Evolutionary conservation across 2,329 filamentous ascomycete genomes (phyloP).

Genomic region (Celoporthe dispersa): DNA sequence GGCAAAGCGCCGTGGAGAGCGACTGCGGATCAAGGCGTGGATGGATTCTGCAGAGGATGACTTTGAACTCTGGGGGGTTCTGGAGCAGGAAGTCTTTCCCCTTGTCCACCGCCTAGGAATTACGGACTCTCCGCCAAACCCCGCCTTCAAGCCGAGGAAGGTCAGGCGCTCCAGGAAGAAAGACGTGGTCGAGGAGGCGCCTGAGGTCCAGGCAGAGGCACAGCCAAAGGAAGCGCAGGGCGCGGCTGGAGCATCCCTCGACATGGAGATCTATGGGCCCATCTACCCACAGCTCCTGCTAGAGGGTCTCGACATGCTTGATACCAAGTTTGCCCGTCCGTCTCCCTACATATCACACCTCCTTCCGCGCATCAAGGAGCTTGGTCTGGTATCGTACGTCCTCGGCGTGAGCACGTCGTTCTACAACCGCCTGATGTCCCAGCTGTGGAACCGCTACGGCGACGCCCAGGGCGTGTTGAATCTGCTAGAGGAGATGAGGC

Average conservation of each 20-base stretch:
- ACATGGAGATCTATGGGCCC: constrained; percentile 63
- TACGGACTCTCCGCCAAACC: constrained; percentile 34
- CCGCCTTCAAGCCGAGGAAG: constrained; percentile 7
- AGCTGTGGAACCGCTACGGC: constrained; percentile 64
- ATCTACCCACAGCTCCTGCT: constrained; percentile 68
- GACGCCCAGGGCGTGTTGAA: constrained; percentile 60
- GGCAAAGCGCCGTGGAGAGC: constrained; percentile 49
- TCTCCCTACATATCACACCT: constrained; percentile 65
- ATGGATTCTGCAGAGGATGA: constrained; percentile 64
- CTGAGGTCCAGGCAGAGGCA: constrained; percentile 8
- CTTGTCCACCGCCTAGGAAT: constrained; percentile 62
- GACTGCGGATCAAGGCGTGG: constrained; percentile 54
- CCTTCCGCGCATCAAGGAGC: constrained; percentile 68
- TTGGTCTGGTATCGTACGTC: constrained; percentile 72
- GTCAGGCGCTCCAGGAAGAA: constrained; percentile 26
- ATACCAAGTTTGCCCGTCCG: constrained; percentile 58
- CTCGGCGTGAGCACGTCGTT: constrained; percentile 72
- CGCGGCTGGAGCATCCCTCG: constrained; percentile 38
- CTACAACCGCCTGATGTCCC: constrained; percentile 68
- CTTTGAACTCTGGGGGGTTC: constrained; percentile 66
- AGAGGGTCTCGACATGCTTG: constrained; percentile 59
- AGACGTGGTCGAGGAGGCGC: constrained; percentile 27
- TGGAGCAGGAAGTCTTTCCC: constrained; percentile 70
- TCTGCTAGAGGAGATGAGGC: constrained; percentile 68
- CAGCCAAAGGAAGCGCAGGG: constrained; percentile 14